A percentile compares a stretch with the other conserved stretches of the same genome.
These are phyloP conservation scores for Colletotrichum tropicale DNA, from an alignment of 2,329 filamentous ascomycete genomes.

Conservation along the genomic window DNA sequence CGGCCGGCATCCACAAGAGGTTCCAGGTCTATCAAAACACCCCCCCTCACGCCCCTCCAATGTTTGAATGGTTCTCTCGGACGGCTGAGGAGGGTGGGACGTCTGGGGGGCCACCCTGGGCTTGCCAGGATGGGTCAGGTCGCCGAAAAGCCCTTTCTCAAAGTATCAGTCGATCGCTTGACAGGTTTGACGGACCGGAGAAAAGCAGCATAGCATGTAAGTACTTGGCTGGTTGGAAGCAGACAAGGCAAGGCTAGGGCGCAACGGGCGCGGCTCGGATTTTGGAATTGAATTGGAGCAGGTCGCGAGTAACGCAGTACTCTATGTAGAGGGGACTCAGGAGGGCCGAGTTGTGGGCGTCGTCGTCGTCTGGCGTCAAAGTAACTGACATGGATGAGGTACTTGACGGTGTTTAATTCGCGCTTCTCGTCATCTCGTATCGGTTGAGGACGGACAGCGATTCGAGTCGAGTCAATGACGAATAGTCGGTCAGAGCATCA, in stretches of 20 bases:
- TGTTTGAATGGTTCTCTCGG: background rate
- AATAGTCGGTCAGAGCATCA: slow-evolving; percentile 10
- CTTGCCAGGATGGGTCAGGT: slow-evolving; percentile 12
- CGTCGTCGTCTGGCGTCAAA: background rate
- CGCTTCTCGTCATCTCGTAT: slow-evolving; percentile 1
- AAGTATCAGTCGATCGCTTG: slow-evolving; percentile 11
- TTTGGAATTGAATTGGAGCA: background rate
- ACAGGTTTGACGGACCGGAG: background rate
- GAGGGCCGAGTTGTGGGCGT: background rate
- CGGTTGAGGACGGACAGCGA: background rate
- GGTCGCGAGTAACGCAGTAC: background rate
- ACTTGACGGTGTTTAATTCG: background rate
- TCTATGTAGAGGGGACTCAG: background rate
- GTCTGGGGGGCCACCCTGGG: background rate
- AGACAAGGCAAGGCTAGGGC: background rate
- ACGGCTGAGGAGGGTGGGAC: slow-evolving; percentile 2
- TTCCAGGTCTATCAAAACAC: background rate
- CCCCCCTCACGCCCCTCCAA: background rate
- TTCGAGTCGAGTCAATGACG: background rate
- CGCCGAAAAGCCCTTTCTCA: background rate
- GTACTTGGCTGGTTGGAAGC: background rate
- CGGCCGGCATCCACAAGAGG: background rate
- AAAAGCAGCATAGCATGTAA: background rate
- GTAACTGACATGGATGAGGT: background rate
- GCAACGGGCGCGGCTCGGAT: background rate